Evolutionary conservation across 257 asterid species (phyloP), one percentile per base, ranked within the genome.

Genomic region (Solanum pinnatisectum): DNA sequence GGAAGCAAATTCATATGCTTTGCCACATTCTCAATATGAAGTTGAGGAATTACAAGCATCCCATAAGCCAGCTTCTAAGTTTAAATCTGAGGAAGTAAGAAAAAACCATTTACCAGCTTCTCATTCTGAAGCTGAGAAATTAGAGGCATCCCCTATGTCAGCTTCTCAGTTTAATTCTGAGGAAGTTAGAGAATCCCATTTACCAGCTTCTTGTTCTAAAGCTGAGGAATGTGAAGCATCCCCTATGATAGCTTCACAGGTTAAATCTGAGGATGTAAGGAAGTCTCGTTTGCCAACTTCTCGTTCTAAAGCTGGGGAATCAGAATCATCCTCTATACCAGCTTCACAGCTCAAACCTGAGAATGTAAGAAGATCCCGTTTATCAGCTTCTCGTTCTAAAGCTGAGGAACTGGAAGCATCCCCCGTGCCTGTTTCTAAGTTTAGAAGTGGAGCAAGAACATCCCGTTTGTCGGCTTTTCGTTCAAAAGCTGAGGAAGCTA

Each of bases 401-500:
- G 44, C 79, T n/a, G 59, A 22, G 83, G 79, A 36, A 40, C 37
- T 71, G 63, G 79, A 67, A 68, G 81, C 67, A 67, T 67, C 87
- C 65, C 87, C 87, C 10, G 33, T 68, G 87, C 87, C 67, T 20
- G 87, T 85, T 39, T 85, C 86, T 82, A 46, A 49, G 71, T 49
- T 30, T 82, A 49, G 23, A 49, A 49, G 70, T 33, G 70, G 86
- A 82, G 70, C 86, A 82, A 82, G 86, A 82, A 49, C 86, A 52
- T 82, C 86, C 42, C 86, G 86, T 49, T 23, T 82, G 86, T 49
- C 63, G 3, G 22, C 42, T 85, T 46, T 32, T 40, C 87, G 60
- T 42, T 68, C 87, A 37, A 85, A 85, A 85, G 40, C 83, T 14
- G 87, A 85, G 82, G 87, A 85, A 39, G 78, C 60, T 39, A 85